Evolutionary conservation across 495 filamentous ascomycete genomes (phyloP).

Genomic region (Aspergillus hancockii): DNA sequence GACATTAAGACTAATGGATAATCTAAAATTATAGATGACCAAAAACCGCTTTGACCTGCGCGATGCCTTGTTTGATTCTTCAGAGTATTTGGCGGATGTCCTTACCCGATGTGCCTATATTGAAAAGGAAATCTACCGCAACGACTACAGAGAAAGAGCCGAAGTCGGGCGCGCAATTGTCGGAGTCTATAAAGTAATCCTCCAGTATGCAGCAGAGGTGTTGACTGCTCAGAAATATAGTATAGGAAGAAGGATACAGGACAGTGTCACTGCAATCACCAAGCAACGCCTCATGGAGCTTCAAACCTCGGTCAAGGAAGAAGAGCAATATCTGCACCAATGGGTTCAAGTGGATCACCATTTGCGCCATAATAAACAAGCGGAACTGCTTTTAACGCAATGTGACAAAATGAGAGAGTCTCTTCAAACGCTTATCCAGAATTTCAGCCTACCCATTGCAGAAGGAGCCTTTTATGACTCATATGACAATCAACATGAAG

Average conservation of each 20-base stretch:
- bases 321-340: constrained; percentile 2
- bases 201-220: constrained; percentile 8
- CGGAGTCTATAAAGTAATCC: constrained; percentile 4
- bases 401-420: neutral
- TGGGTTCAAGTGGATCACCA: constrained; percentile 7
- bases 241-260: constrained; percentile 3
- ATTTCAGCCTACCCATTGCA: constrained; percentile 7
- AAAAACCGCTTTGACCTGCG: constrained; percentile 8
- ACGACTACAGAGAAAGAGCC: neutral
- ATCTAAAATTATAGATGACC: constrained; percentile 1
- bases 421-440: neutral
- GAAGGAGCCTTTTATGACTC: constrained; percentile 3
- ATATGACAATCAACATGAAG: neutral
- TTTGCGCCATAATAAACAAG: neutral
- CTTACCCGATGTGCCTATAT: constrained; percentile 7
- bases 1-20: neutral
- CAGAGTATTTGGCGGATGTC: constrained; percentile 7
- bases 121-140: constrained; percentile 7
- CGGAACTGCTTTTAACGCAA: constrained; percentile 4
- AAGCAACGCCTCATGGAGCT: neutral
- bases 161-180: neutral
- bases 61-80: constrained; percentile 13
- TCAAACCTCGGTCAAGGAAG: constrained; percentile 6
- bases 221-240: neutral
- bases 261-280: neutral